Percentiles rank a stretch among this genome's conserved stretches.
These are phyloP conservation scores for Roridomyces roridus DNA, from an alignment of 768 basidiomycete species.

Conservation along the genomic window DNA sequence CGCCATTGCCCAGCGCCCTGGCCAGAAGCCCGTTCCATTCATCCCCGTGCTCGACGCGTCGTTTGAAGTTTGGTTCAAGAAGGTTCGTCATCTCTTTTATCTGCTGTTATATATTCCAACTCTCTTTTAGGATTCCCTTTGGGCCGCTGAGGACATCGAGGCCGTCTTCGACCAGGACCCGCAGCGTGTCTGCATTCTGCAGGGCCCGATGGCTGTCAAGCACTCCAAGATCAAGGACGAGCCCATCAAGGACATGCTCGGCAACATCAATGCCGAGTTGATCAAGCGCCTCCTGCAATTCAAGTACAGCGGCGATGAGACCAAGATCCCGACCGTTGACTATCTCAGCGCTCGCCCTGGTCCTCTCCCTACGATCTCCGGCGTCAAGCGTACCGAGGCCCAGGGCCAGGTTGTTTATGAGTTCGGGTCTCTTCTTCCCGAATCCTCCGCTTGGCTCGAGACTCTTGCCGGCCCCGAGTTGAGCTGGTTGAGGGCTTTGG, in stretches of 20 bases:
- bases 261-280: conserved; percentile 82
- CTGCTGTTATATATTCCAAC: not conserved
- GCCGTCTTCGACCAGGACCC: conserved; percentile 99
- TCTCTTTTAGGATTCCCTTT: conserved; percentile 82
- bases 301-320: conserved; percentile 78
- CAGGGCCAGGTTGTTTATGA: conserved; percentile 54
- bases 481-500: conserved; percentile 86
- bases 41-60: conserved; percentile 92
- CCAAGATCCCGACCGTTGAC: conserved; percentile 79
- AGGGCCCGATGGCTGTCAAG: conserved; percentile 95
- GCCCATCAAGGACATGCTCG: conserved; percentile 91
- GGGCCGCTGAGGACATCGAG: conserved; percentile 98
- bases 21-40: conserved; percentile 98
- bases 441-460: conserved; percentile 79
- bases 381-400: conserved; percentile 48
- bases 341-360: conserved; percentile 69
- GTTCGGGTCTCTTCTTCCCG: conserved; percentile 61
- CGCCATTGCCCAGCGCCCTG: conserved; percentile 92
- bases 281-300: conserved; percentile 79
- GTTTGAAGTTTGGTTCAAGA: conserved; percentile 99
- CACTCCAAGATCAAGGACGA: conserved; percentile 89
- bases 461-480: conserved; percentile 81
- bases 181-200: conserved; percentile 95
- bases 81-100: conserved; percentile 55
- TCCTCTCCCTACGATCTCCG: conserved; percentile 40